phyloP scores from a whole-genome alignment of 2,329 filamentous ascomycete genomes.

The Verticillium alfalfae region DNA sequence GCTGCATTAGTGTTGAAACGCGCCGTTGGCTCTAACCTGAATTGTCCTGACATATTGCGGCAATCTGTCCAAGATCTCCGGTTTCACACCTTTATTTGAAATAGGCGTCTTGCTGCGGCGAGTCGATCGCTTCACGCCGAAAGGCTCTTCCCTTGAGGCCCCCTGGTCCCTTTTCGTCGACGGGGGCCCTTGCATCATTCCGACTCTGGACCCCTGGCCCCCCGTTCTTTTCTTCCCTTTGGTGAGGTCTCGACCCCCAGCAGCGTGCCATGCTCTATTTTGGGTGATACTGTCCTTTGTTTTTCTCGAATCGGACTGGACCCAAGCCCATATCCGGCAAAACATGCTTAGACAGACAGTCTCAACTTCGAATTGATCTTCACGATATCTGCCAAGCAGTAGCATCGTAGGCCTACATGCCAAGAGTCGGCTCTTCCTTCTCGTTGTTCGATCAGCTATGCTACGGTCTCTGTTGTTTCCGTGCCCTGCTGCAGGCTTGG shows the following conservation, averaged over 20 bases:
- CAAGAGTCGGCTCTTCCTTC: neutral
- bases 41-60: neutral
- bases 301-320: constrained; percentile 9
- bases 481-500: constrained; percentile 9
- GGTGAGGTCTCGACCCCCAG: neutral
- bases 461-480: neutral
- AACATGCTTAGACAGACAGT: constrained; percentile 8
- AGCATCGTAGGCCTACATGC: neutral
- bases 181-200: neutral
- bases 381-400: neutral
- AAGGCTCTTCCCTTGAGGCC: neutral
- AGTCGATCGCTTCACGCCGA: neutral
- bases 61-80: constrained; percentile 1
- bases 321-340: constrained; percentile 7
- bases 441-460: neutral
- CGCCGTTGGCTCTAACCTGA: neutral
- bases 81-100: constrained; percentile 2
- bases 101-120: neutral
- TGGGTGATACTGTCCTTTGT: constrained; percentile 1
- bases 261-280: neutral
- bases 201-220: neutral
- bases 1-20: neutral
- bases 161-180: neutral
- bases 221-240: neutral
- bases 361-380: neutral